Evolutionary conservation across 2,329 filamentous ascomycete species (phyloP), one percentile per base, ranked within the genome.

Genomic region (Endoconidiophora laricicola): DNA sequence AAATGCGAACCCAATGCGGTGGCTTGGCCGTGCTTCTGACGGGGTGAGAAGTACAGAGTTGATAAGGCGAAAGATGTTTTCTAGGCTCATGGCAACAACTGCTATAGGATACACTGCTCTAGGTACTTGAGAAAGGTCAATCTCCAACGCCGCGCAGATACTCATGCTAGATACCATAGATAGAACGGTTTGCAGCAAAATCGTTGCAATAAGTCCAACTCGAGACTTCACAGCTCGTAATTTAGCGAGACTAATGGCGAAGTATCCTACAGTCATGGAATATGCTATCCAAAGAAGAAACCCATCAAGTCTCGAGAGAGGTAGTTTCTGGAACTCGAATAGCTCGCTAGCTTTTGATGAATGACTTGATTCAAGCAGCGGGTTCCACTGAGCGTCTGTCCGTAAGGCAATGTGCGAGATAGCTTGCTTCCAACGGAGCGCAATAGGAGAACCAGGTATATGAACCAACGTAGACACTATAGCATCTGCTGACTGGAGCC

Each of bases 111-210:
- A 90, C 36, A 78, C 78, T 48, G 80, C 80, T 54, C 79, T 72
- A 2, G 84, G 84, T 46, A 90, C 81, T 55, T 76, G 78, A 7
- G 81, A 83, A 14, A 90, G 66, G 58, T 88, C 81, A 58, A 88
- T 75, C 54, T 81, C 80, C 55, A 86, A 72, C 43, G 86, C 71
- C 33, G 82, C 82, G 59, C 84, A 88, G 37, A 90, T 70, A 0
- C 83, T 86, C 58, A 90, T 85, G 62, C 83, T 87, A 3, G 83
- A 84, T 63, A 85, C 71, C 57, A 87, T 79, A 14, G 83, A 84
- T 33, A 84, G 74, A 2, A 74, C 66, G 56, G 84, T 79, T 64
- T 90, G 83, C 0, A 71, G 73, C 53, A 81, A 66, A 42, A 86
- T 78, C 0, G 83, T 82, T 24, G 83, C 63, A 44, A 86, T 78